Percentiles rank a stretch among this genome's conserved stretches.
These are phyloP conservation scores for Litchi chinensis DNA, from an alignment of 345 rosid species.

Conservation along the genomic window DNA sequence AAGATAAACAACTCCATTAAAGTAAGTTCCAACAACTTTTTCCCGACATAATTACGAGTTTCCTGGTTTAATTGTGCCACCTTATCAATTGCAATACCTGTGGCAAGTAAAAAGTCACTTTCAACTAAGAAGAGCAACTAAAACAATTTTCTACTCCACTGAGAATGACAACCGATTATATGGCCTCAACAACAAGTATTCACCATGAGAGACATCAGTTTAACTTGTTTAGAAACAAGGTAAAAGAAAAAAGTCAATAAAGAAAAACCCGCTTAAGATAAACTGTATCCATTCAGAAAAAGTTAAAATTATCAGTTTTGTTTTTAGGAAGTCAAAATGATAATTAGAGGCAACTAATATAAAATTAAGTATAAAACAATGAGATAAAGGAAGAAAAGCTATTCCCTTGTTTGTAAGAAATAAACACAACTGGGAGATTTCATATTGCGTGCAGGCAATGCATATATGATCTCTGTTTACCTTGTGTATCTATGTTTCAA, in stretches of 20 bases:
- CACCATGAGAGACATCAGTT: background rate
- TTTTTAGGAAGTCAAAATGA: background rate
- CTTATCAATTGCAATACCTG: conserved; percentile 92
- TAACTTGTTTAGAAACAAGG: background rate
- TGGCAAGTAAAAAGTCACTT: conserved; percentile 19
- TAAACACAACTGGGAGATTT: background rate
- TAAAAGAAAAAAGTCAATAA: background rate
- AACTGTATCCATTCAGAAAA: background rate
- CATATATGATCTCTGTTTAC: background rate
- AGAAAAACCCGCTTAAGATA: background rate
- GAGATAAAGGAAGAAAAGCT: background rate
- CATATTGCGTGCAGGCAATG: background rate
- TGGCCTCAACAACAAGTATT: background rate
- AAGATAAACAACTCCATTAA: conserved; percentile 82
- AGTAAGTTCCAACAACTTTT: conserved; percentile 82
- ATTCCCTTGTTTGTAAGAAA: background rate
- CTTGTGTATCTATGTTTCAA: conserved; percentile 1
- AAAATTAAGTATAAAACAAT: background rate
- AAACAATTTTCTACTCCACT: background rate
- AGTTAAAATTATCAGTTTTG: too few species aligned
- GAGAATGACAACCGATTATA: conserved; percentile 1
- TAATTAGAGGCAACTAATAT: conserved; percentile 3
- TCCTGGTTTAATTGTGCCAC: conserved; percentile 76
- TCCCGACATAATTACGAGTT: conserved; percentile 80
- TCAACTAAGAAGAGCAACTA: conserved; percentile 12